phyloP scores from a whole-genome alignment of 441 rosid genomes.

The Biscutella laevigata region DNA sequence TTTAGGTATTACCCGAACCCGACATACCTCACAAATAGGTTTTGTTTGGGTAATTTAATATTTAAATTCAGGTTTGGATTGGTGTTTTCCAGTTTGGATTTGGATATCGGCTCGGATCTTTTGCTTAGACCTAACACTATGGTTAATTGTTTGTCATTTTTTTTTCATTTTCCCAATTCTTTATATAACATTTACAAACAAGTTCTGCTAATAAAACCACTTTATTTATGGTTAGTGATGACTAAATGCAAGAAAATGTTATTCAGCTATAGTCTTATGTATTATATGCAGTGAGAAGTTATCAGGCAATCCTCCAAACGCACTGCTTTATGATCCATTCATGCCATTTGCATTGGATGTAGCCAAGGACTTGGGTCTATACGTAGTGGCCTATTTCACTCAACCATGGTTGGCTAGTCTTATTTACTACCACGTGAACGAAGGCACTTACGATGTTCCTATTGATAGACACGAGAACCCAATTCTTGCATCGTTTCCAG shows the following conservation, averaged over 20 bases:
- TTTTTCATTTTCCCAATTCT: too few relatives aligned
- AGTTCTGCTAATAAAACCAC: too few relatives aligned
- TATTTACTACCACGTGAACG: slow-evolving; percentile 32
- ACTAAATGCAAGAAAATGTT: neutral
- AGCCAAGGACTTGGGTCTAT: slow-evolving; percentile 22
- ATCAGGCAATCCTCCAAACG: slow-evolving; percentile 23
- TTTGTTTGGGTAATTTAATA: too few relatives aligned
- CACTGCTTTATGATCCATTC: slow-evolving; percentile 34
- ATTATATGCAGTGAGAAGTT: slow-evolving; percentile 17
- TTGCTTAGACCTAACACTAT: too few relatives aligned
- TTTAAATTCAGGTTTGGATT: too few relatives aligned
- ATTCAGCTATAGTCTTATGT: neutral
- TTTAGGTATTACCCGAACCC: too few relatives aligned
- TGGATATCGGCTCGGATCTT: too few relatives aligned
- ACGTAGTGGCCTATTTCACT: slow-evolving; percentile 34
- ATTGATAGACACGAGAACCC: slow-evolving; percentile 15
- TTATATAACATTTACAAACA: too few relatives aligned
- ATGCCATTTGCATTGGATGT: slow-evolving; percentile 34
- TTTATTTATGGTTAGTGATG: too few relatives aligned
- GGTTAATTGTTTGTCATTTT: too few relatives aligned
- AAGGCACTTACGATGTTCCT: slow-evolving; percentile 35
- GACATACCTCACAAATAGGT: too few relatives aligned
- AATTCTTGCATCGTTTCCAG: slow-evolving; percentile 29
- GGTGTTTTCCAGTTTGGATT: too few relatives aligned
- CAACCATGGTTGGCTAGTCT: slow-evolving; percentile 34